These are phyloP conservation scores for Penicillium sp. DNA, from an alignment of 2,329 filamentous ascomycete genomes.

Conservation along the genomic window DNA sequence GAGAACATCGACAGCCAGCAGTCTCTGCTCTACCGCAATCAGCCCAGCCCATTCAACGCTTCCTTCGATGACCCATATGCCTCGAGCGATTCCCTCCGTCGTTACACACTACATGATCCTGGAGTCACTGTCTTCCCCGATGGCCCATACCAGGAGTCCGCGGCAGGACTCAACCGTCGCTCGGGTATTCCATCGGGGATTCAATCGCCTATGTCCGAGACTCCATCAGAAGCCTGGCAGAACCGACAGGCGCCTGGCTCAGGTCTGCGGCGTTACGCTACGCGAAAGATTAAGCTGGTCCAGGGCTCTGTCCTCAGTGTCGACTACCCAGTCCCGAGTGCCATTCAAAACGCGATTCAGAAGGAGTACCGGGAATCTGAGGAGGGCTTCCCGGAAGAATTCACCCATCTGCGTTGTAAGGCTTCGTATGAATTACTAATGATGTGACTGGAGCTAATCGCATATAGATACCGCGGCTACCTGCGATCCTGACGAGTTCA, in stretches of 20 bases:
- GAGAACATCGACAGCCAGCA: constrained; percentile 23
- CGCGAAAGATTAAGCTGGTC: constrained; percentile 95
- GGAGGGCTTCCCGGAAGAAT: constrained; percentile 82
- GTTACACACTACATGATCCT: constrained; percentile 39
- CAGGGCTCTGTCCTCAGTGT: constrained; percentile 94
- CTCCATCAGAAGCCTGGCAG: constrained; percentile 68
- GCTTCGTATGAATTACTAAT: constrained; percentile 7
- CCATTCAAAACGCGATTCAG: constrained; percentile 95
- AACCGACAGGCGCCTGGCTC: constrained; percentile 68
- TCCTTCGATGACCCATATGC: constrained; percentile 50
- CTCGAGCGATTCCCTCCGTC: constrained; percentile 31
- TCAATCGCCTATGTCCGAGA: constrained; percentile 59
- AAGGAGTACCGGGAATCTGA: constrained; percentile 83
- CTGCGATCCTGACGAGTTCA: constrained; percentile 97
- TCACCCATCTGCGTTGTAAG: constrained; percentile 88
- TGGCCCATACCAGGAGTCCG: constrained; percentile 57
- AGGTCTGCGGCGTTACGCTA: constrained; percentile 79
- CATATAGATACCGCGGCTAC: constrained; percentile 80
- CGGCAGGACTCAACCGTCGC: constrained; percentile 47
- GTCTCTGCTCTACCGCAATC: constrained; percentile 32
- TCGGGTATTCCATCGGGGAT: constrained; percentile 51
- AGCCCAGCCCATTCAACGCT: constrained; percentile 44
- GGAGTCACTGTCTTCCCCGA: constrained; percentile 58
- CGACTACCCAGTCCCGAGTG: constrained; percentile 94
- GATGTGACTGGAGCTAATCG: constrained; percentile 1